Conservation (phyloP, 2,329 filamentous ascomycete genomes). For the Epichloe baconii region DNA sequence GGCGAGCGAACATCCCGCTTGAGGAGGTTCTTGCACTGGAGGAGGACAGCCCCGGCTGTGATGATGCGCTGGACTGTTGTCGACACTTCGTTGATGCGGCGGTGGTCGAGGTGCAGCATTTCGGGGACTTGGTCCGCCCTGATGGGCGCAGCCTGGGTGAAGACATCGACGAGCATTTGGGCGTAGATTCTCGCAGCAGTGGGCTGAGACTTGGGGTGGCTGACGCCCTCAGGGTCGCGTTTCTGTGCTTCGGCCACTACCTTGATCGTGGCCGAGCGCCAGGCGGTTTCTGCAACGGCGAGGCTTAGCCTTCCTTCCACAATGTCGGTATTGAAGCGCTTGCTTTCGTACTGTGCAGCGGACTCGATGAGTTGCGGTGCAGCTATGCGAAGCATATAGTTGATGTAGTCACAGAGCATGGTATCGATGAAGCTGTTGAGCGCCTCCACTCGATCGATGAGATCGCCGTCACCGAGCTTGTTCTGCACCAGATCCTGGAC, state of each 20-base stretch:
- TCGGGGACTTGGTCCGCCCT: constrained; percentile 50
- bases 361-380: constrained; percentile 60
- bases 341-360: constrained; percentile 60
- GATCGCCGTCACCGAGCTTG: constrained; percentile 44
- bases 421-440: constrained; percentile 64
- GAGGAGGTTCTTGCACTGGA: constrained; percentile 72
- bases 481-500: constrained; percentile 56
- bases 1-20: constrained; percentile 67
- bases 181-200: constrained; percentile 60
- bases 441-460: constrained; percentile 65
- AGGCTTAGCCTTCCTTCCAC: constrained; percentile 42
- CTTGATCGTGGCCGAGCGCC: constrained; percentile 50
- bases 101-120: constrained; percentile 56
- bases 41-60: constrained; percentile 58
- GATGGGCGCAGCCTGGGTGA: constrained; percentile 50
- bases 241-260: constrained; percentile 52
- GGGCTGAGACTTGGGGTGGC: constrained; percentile 47
- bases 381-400: constrained; percentile 62
- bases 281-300: constrained; percentile 49
- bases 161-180: constrained; percentile 62
- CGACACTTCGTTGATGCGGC: constrained; percentile 39
- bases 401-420: constrained; percentile 70
- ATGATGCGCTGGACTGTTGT: constrained; percentile 42
- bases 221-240: constrained; percentile 55
- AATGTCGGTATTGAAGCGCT: constrained; percentile 53